phyloP scores from a whole-genome alignment of 1,284 basidiomycete species.

The Kwoniella shivajii region DNA sequence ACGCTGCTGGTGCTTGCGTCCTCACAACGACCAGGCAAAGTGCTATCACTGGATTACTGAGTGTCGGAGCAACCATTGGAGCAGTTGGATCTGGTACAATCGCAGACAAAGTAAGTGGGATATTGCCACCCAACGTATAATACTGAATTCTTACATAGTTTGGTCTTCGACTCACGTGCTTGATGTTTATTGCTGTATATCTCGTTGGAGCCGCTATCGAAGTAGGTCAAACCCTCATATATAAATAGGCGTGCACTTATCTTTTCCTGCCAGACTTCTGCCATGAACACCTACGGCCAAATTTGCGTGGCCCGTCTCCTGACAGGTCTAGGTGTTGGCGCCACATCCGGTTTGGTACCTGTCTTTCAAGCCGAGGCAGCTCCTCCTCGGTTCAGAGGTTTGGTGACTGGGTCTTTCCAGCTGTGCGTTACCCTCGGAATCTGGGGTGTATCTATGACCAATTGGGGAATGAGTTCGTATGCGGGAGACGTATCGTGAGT shows the following conservation, averaged over 20 bases:
- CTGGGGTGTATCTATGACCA: conserved; percentile 54
- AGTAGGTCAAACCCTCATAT: conserved; percentile 22
- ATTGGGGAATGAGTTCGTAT: conserved; percentile 52
- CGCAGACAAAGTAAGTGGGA: conserved; percentile 33
- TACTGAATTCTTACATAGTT: conserved; percentile 24
- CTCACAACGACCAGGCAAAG: conserved; percentile 43
- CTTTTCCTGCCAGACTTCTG: conserved; percentile 30
- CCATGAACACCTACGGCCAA: conserved; percentile 44
- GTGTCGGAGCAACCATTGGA: conserved; percentile 50
- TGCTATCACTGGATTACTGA: conserved; percentile 51
- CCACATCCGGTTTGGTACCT: conserved; percentile 54
- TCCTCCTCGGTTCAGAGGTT: conserved; percentile 42
- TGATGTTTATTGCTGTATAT: conserved; percentile 52
- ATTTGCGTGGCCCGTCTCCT: conserved; percentile 52
- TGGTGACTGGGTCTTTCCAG: conserved; percentile 54
- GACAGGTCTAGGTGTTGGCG: conserved; percentile 53
- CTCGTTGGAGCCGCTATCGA: conserved; percentile 55
- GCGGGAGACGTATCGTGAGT: conserved; percentile 36
- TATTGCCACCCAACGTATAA: too few species aligned
- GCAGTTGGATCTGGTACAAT: conserved; percentile 48
- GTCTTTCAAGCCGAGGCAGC: conserved; percentile 55
- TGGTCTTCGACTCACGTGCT: conserved; percentile 48
- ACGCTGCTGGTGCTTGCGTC: conserved; percentile 24
- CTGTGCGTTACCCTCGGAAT: conserved; percentile 55
- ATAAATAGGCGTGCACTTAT: not conserved